Evolutionary conservation across 2,329 filamentous ascomycete species (phyloP), one percentile per base, ranked within the genome.

Genomic region (Alternaria angustiovoidea): DNA sequence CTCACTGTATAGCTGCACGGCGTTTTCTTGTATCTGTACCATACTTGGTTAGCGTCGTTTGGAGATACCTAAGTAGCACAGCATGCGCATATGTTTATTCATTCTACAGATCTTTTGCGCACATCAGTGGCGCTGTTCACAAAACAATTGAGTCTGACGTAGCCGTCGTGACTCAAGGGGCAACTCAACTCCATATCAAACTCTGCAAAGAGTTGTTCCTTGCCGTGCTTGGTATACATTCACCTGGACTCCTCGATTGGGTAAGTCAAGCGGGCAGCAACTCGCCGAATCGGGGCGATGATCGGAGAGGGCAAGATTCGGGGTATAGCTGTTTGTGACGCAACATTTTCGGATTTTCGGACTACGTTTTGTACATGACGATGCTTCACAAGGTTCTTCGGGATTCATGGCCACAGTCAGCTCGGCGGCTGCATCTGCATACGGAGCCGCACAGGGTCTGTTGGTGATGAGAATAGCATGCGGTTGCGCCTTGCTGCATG

Each of bases 251-350:
- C 26, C 47, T 39, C 34, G 9, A 26, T 64, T 41, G 39, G 58
- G 63, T 59, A 66, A 56, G 63, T 66, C 42, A 57, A 58, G 49
- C 63, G 61, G 61, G 58, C 63, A 55, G 57, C 28, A 36, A 47
- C 32, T 60, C 41, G 47, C 53, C 57, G 57, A 51, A 57, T 30
- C 30, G 46, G 38, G 38, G 53, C 53, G 47, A 51, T 46, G 26
- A 38, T 42, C 54, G 54, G 57, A 32, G 57, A 26, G 47, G 53
- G 52, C 28, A 52, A 41, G 32, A 48, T 42, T 60, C 53, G 57
- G 51, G 26, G 34, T 28, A 36, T 16, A 41, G 30, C 28, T 51
- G 53, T 28, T 28, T 47, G 34, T 60, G 42, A 51, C 30, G 32
- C 38, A 3, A 56, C 11, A 46, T 12, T 22, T 42, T 36, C 46